Base-by-base conservation (phyloP, 1,284 basidiomycete species). In the Nidula niveotomentosa region DNA sequence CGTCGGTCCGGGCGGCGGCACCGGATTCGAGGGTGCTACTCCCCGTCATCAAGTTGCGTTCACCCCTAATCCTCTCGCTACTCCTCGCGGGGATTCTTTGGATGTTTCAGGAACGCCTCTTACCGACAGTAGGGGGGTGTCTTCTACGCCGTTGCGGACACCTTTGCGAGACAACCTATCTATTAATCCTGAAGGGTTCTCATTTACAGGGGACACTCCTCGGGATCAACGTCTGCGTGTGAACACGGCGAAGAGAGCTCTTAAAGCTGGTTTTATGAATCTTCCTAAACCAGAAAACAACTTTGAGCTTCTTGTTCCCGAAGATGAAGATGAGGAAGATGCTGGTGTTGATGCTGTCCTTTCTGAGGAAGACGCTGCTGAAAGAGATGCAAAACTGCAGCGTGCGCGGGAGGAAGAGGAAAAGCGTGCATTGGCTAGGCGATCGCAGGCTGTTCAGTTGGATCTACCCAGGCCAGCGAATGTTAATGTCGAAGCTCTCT, bases 201-300 rank as follows among this genome's bases (percentile, higher is more conserved):
- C 81, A 18, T 68, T 76, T 35, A 62, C 76, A 34, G 85, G 83
- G 3, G 81, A 84, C 61, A 96, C 91, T 7, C 95, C 91, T 2
- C 84, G 86, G 34, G 90, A 91, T 53, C 82, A 88, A 55, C 84
- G 86, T 9, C 71, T 86, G 48, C 85, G 85, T 13, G 69, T 74
- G 15, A 80, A 80, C 54, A 84, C 87, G 41, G 79, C 83, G 9
- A 90, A 91, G 66, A 81, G 86, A 45, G 85, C 90, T 1, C 80
- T 98, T 51, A 82, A 89, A 62, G 83, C 87, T 15, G 92, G 91
- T 1, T 97, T 99, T 70, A 83, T 82, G 68, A 87, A 76, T 58
- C 78, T 99, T 13, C 97, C 97, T 0, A 88, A 87, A 60, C 96
- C 97, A 0, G 94, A 98, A 76, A 99, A 99, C 70, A 96, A 99